Conservation (phyloP, 176 grass and related monocot species). For the Oryza longistaminata region DNA sequence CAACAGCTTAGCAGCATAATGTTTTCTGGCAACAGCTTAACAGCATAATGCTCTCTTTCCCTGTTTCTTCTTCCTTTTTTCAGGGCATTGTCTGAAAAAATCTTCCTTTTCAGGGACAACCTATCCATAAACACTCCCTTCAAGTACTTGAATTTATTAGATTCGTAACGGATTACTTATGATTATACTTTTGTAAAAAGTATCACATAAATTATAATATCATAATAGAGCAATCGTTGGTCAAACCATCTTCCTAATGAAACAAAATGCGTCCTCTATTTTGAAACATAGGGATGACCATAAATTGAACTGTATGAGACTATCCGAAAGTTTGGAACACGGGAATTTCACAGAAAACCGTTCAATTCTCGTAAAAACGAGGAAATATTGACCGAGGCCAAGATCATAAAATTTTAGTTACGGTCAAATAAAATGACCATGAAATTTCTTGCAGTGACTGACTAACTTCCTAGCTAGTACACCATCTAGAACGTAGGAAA, state of each 20-base stretch:
- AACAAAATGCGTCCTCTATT: too few relatives aligned
- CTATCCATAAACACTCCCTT: not conserved
- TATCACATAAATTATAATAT: too few relatives aligned
- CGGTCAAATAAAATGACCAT: not conserved
- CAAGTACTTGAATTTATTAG: too few relatives aligned
- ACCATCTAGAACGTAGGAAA: constrained; percentile 2
- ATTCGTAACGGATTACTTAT: too few relatives aligned
- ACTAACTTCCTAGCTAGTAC: not conserved
- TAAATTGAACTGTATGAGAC: not conserved
- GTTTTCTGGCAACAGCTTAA: not conserved
- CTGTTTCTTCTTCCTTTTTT: not conserved
- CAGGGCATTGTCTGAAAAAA: not conserved
- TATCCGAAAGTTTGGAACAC: not conserved
- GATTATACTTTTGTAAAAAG: too few relatives aligned
- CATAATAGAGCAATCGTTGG: too few relatives aligned
- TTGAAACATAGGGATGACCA: too few relatives aligned
- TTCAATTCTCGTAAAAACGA: not conserved
- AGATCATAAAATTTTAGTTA: not conserved
- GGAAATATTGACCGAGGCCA: not conserved
- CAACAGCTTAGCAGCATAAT: not conserved
- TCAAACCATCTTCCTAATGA: too few relatives aligned
- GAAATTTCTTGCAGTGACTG: not conserved
- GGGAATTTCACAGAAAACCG: not conserved
- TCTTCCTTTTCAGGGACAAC: not conserved
- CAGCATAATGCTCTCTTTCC: not conserved